Percentiles rank a stretch among this genome's conserved stretches.
Conservation (phyloP, 2,329 filamentous ascomycete genomes). For the Clathrospora elynae region DNA sequence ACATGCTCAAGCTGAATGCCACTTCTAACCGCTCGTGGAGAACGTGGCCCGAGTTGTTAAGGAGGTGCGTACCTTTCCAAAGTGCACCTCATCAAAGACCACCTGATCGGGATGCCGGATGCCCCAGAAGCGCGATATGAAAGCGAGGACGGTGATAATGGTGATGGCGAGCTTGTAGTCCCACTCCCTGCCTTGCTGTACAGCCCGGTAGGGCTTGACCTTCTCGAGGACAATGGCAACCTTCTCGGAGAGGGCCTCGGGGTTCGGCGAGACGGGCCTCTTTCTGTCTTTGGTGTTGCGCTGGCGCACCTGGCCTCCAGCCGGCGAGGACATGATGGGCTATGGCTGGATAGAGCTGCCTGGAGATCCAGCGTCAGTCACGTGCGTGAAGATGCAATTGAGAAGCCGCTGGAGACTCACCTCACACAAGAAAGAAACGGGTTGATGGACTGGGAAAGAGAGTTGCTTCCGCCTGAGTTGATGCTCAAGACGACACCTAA, state of each 20-base stretch:
- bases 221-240: conserved; percentile 36
- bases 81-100: conserved; percentile 98
- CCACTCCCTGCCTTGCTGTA: conserved; percentile 64
- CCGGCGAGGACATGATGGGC: conserved; percentile 46
- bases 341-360: conserved; percentile 35
- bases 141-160: conserved; percentile 81
- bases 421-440: conserved; percentile 26
- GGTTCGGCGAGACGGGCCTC: conserved; percentile 45
- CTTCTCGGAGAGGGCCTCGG: conserved; percentile 39
- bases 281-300: conserved; percentile 48
- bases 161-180: conserved; percentile 81
- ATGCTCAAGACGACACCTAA: conserved; percentile 33
- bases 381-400: not conserved
- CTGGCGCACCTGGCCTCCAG: conserved; percentile 46
- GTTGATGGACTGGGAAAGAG: conserved; percentile 26
- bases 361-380: conserved; percentile 24
- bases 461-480: conserved; percentile 20
- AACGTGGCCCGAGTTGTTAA: not conserved
- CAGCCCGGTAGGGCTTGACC: conserved; percentile 41
- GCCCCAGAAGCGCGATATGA: conserved; percentile 92
- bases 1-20: conserved; percentile 1
- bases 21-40: conserved; percentile 2
- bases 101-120: conserved; percentile 96
- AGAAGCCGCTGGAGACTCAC: conserved; percentile 22
- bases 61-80: conserved; percentile 79